Conservation (phyloP, 1,284 basidiomycete species). For the Cryptococcus sp. region DNA sequence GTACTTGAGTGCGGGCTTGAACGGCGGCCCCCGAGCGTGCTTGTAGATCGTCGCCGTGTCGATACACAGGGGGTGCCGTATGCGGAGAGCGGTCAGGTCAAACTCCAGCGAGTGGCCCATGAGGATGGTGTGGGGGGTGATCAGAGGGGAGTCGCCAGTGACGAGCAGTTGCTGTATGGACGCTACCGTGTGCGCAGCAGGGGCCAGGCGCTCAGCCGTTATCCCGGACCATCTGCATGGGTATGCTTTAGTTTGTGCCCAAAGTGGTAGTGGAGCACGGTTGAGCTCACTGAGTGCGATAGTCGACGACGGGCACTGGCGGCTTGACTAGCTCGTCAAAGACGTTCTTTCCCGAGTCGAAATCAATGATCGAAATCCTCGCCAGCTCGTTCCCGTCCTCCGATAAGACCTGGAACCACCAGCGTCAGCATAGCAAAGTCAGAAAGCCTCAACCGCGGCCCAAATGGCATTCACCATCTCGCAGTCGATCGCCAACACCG, state of each 20-base stretch:
- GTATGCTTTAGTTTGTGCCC: constrained; percentile 6
- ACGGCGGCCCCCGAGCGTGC: constrained; percentile 81
- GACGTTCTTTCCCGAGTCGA: constrained; percentile 62
- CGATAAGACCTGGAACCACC: constrained; percentile 51
- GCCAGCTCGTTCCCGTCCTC: constrained; percentile 83
- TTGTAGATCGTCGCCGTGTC: constrained; percentile 85
- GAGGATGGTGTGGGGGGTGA: constrained; percentile 69
- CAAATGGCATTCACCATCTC: constrained; percentile 70
- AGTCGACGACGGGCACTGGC: constrained; percentile 72
- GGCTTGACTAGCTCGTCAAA: constrained; percentile 87
- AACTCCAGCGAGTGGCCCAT: constrained; percentile 93
- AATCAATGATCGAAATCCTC: constrained; percentile 77
- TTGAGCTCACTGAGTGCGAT: constrained; percentile 69
- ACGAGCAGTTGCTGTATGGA: constrained; percentile 71
- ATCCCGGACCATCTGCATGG: constrained; percentile 78
- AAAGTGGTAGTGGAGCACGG: neutral
- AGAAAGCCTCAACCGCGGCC: neutral
- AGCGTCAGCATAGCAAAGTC: constrained; percentile 1
- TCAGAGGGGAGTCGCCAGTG: constrained; percentile 51
- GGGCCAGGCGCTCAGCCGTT: constrained; percentile 64
- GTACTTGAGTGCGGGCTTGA: constrained; percentile 89
- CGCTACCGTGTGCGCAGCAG: constrained; percentile 68
- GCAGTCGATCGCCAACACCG: constrained; percentile 66
- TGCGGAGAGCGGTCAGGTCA: constrained; percentile 76
- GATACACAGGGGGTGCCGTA: constrained; percentile 77